Evolutionary conservation across 1,284 basidiomycete species (phyloP), one percentile per base, ranked within the genome.

Genomic region (Heliocybe sulcata): DNA sequence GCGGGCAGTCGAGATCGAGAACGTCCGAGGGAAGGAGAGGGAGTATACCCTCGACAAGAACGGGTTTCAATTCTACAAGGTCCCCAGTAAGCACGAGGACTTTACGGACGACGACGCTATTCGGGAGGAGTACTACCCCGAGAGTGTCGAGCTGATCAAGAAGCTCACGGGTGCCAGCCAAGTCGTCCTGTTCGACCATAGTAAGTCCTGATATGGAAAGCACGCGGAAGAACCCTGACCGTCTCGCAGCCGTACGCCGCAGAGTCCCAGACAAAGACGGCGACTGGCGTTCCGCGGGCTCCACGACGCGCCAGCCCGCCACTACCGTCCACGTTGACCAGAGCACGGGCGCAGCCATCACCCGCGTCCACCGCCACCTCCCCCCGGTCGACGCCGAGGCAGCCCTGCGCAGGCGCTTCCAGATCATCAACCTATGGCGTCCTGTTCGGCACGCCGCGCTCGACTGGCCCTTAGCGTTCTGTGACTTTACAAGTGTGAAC

Each of bases 401-500:
- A 25, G 69, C 78, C 22, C 65, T 79, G 23, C 65, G 69, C 51
- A 66, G 70, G 25, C 78, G 81, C 22, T 81, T 79, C 69, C 84
- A 87, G 64, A 81, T 87, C 54, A 80, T 89, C 69, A 89, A 88
- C 69, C 75, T 88, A 56, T 89, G 86, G 86, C 69, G 84, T 8
- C 85, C 85, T 1, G 82, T 88, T 56, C 59, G 66, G 6, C 68
- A 77, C 57, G 64, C 78, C 2, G 80, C 82, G 9, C 65, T 69
- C 35, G 84, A 87, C 62, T 76, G 71, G 69, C 85, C 85, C 1
- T 73, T 87, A 42, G 80, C 79, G 1, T 69, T 87, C 3, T 85
- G 82, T 60, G 86, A 89, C 61, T 83, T 69, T 60, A 66, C 79
- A 25, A 78, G 72, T 33, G 75, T 88, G n/a, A 72, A 80, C 58